phyloP scores from a whole-genome alignment of 225 moss, liverwort and hornwort species.

The Rhytidiadelphus loreus region DNA sequence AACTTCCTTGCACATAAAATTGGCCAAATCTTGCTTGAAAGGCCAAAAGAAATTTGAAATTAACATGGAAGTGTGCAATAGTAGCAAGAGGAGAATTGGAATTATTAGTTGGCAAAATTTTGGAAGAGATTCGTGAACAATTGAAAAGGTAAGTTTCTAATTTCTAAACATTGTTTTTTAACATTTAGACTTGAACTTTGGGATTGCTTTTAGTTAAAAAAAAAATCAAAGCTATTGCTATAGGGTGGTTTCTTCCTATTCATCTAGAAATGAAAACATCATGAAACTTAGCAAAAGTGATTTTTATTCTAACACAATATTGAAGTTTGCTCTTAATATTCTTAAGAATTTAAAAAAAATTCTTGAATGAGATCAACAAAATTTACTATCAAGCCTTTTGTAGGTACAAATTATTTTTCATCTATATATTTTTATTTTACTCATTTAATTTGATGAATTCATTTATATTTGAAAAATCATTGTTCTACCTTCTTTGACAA shows the following conservation, averaged over 20 bases:
- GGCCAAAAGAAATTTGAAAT: background rate
- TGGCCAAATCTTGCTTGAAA: background rate
- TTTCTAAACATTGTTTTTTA: no score
- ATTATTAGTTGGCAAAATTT: background rate
- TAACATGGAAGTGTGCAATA: background rate
- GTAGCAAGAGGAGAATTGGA: fast-evolving
- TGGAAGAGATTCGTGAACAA: background rate
- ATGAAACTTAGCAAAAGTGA: background rate
- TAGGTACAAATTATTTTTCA: background rate
- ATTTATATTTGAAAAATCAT: background rate
- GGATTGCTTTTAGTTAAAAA: background rate
- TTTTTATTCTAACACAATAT: background rate
- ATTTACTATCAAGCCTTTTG: background rate
- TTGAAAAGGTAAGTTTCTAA: no score
- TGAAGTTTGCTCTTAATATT: background rate
- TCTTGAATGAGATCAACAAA: background rate
- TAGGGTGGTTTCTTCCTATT: background rate
- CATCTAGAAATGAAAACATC: background rate
- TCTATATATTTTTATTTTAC: background rate
- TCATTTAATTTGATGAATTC: background rate
- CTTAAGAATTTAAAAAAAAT: background rate
- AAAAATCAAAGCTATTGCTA: background rate
- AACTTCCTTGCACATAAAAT: background rate
- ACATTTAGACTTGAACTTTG: background rate
- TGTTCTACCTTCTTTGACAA: background rate